These are phyloP conservation scores for Ustilago esculenta DNA, from an alignment of 1,284 basidiomycete genomes.

Conservation along the genomic window DNA sequence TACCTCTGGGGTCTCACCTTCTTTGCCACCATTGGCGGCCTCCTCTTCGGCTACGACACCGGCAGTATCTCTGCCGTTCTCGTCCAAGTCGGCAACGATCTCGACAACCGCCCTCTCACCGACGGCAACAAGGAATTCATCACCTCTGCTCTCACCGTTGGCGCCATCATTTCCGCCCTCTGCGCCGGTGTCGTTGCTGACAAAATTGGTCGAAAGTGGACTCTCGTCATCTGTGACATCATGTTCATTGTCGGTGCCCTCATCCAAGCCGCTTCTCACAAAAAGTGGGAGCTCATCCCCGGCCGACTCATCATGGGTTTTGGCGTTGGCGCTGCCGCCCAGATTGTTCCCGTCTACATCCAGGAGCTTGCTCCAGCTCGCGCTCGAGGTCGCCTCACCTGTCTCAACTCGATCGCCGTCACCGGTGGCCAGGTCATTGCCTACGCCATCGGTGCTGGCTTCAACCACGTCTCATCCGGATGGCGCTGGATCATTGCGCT, in stretches of 20 bases:
- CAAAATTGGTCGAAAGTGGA: constrained; percentile 68
- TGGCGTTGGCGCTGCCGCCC: constrained; percentile 66
- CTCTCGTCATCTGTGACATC: constrained; percentile 56
- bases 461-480: constrained; percentile 55
- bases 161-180: constrained; percentile 60
- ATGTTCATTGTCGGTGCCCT: constrained; percentile 66
- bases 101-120: constrained; percentile 31
- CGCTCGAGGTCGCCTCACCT: constrained; percentile 68
- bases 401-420: constrained; percentile 67
- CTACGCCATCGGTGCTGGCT: constrained; percentile 63
- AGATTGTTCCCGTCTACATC: constrained; percentile 67
- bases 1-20: constrained; percentile 50
- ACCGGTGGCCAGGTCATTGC: constrained; percentile 68
- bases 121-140: constrained; percentile 52
- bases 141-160: constrained; percentile 47
- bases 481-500: constrained; percentile 69
- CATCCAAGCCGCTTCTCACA: constrained; percentile 65
- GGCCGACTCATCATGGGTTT: constrained; percentile 68
- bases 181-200: constrained; percentile 64
- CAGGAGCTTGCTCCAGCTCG: constrained; percentile 68
- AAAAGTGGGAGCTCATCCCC: constrained; percentile 65
- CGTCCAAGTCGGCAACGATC: constrained; percentile 39
- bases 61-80: constrained; percentile 37
- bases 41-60: constrained; percentile 52
- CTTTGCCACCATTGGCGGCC: constrained; percentile 45